Conservation (phyloP, 306 rosid genomes). For the Vachellia pachyceras region DNA sequence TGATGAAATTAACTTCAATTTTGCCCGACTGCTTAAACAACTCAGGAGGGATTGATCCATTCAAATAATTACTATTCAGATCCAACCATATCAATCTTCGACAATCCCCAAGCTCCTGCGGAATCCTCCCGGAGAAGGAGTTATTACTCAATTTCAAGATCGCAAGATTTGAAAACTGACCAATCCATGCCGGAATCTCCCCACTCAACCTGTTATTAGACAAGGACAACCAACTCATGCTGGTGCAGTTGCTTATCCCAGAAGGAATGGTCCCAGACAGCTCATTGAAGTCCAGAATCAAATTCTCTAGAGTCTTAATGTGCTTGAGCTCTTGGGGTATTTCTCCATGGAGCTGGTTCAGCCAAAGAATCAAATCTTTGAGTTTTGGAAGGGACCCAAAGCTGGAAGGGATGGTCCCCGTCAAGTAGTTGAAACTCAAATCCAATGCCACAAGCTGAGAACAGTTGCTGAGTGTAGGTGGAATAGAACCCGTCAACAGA, state of each 20-base stretch:
- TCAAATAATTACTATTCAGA: slow-evolving; percentile 60
- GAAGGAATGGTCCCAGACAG: slow-evolving; percentile 61
- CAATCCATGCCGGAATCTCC: slow-evolving; percentile 67
- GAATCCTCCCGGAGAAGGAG: slow-evolving; percentile 63
- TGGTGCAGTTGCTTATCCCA: slow-evolving; percentile 69
- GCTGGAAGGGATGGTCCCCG: slow-evolving; percentile 66
- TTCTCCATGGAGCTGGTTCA: slow-evolving; percentile 65
- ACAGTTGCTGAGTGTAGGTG: slow-evolving; percentile 63
- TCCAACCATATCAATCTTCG: slow-evolving; percentile 72
- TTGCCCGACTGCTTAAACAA: slow-evolving; percentile 71
- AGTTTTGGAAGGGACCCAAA: slow-evolving; percentile 60
- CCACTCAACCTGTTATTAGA: slow-evolving; percentile 68
- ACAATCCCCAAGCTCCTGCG: slow-evolving; percentile 70
- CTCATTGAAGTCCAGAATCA: slow-evolving; percentile 73
- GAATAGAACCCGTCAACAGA: slow-evolving; percentile 55
- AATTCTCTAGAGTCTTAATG: slow-evolving; percentile 61
- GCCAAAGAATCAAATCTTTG: slow-evolving; percentile 65
- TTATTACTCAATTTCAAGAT: slow-evolving; percentile 72
- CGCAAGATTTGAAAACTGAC: slow-evolving; percentile 56
- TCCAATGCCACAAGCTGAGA: slow-evolving; percentile 65
- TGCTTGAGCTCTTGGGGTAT: slow-evolving; percentile 58
- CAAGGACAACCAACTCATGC: slow-evolving; percentile 68
- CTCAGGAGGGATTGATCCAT: slow-evolving; percentile 57
- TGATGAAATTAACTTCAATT: slow-evolving; percentile 59
- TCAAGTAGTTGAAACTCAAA: slow-evolving; percentile 67